Conservation (phyloP, 345 rosid species). For the Gossypium rotundifolium region DNA sequence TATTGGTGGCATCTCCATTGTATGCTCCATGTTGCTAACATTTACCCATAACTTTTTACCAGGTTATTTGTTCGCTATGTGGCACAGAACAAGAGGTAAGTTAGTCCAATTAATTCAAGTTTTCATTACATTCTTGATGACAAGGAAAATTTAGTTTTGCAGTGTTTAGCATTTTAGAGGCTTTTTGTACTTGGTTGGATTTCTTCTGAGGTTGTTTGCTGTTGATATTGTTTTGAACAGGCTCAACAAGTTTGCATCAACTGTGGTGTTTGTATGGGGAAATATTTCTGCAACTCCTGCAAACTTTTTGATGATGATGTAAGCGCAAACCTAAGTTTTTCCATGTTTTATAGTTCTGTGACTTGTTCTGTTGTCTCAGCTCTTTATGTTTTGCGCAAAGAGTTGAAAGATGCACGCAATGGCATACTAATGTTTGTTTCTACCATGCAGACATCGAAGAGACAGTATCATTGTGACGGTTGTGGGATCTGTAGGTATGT, state of each 20-base stretch:
- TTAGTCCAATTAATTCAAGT: slow-evolving; percentile 6
- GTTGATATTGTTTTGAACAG: slow-evolving; percentile 28
- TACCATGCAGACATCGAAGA: slow-evolving; percentile 56
- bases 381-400: background rate
- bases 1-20: background rate
- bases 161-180: background rate
- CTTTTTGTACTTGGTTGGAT: background rate
- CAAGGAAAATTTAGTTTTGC: background rate
- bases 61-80: slow-evolving; percentile 78
- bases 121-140: background rate
- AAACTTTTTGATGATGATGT: slow-evolving; percentile 89
- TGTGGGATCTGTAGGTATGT: slow-evolving; percentile 95
- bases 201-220: background rate
- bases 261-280: slow-evolving; percentile 89
- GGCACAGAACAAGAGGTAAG: slow-evolving; percentile 83
- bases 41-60: slow-evolving; percentile 10
- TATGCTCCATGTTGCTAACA: slow-evolving; percentile 4
- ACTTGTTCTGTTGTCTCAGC: background rate
- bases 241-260: slow-evolving; percentile 56
- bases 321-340: slow-evolving; percentile 16
- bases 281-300: slow-evolving; percentile 68
- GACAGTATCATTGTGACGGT: slow-evolving; percentile 76
- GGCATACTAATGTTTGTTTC: background rate
- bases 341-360: background rate
- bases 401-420: background rate